These are phyloP conservation scores for Candida ulmi DNA, from an alignment of 805 yeast genomes.

Conservation along the genomic window DNA sequence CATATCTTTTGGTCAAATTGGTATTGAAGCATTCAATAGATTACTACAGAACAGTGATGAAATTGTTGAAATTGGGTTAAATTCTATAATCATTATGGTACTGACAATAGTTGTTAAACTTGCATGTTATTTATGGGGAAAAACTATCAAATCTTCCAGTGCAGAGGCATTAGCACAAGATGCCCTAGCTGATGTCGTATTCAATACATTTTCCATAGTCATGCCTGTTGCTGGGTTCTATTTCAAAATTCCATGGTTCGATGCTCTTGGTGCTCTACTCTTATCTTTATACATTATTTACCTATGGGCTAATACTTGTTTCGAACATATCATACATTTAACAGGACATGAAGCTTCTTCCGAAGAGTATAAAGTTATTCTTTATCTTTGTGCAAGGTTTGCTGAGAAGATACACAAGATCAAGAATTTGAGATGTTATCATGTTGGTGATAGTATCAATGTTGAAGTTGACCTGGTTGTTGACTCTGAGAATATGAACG, in stretches of 20 bases:
- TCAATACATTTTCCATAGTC: constrained; percentile 63
- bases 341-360: constrained; percentile 68
- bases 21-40: constrained; percentile 51
- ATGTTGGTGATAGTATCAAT: constrained; percentile 70
- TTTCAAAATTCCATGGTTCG: constrained; percentile 62
- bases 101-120: constrained; percentile 56
- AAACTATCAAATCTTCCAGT: constrained; percentile 52
- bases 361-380: constrained; percentile 56
- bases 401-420: constrained; percentile 60
- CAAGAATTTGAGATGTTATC: constrained; percentile 66
- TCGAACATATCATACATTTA: constrained; percentile 67
- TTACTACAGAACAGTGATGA: constrained; percentile 35
- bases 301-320: constrained; percentile 60
- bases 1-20: constrained; percentile 67
- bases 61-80: constrained; percentile 41
- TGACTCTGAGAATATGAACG: constrained; percentile 36
- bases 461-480: constrained; percentile 73
- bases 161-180: constrained; percentile 80
- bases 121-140: constrained; percentile 61
- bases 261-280: constrained; percentile 65
- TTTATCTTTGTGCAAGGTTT: constrained; percentile 64
- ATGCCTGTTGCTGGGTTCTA: constrained; percentile 60
- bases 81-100: constrained; percentile 56
- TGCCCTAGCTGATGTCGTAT: constrained; percentile 71
- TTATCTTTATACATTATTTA: constrained; percentile 56